A percentile compares a stretch with the other conserved stretches of the same genome.
phyloP scores from a whole-genome alignment of 2,329 filamentous ascomycete genomes.

The Catunica adiposa region DNA sequence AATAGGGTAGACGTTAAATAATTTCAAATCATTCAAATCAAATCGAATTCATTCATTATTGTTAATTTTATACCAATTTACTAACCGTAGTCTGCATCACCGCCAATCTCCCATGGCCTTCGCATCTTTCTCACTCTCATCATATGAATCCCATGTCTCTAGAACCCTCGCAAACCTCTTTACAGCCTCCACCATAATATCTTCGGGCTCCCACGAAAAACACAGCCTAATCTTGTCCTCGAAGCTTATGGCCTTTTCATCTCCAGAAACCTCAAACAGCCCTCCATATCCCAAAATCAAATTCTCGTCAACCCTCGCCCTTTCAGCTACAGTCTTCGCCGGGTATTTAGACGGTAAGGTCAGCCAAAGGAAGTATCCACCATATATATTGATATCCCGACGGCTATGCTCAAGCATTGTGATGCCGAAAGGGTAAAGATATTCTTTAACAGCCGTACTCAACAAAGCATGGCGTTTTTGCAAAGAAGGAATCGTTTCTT shows the following conservation, averaged over 20 bases:
- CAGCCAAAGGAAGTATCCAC: conserved; percentile 80
- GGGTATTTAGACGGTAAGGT: conserved; percentile 37
- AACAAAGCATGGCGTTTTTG: conserved; percentile 33
- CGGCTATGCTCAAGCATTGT: conserved; percentile 24
- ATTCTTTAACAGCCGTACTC: conserved; percentile 37
- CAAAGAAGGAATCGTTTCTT: conserved; percentile 28
- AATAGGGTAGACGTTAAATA: too few species aligned
- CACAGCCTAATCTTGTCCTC: conserved; percentile 46
- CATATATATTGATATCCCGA: conserved; percentile 36
- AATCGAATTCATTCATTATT: too few species aligned
- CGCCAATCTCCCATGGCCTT: conserved; percentile 10
- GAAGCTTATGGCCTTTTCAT: conserved; percentile 38
- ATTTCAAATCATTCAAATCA: too few species aligned
- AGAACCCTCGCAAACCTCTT: conserved; percentile 39
- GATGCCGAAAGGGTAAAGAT: conserved; percentile 48
- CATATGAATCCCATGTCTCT: conserved; percentile 19
- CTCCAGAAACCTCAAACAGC: conserved; percentile 51
- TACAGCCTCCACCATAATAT: conserved; percentile 49
- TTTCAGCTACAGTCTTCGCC: conserved; percentile 37
- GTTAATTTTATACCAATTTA: too few species aligned
- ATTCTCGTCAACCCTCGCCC: conserved; percentile 44
- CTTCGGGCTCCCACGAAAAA: conserved; percentile 56
- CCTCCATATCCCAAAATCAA: conserved; percentile 51
- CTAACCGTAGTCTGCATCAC: background rate
- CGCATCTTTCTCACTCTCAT: conserved; percentile 10